phyloP scores from a whole-genome alignment of 2,329 filamentous ascomycete species.

The Aspergillus ruber region DNA sequence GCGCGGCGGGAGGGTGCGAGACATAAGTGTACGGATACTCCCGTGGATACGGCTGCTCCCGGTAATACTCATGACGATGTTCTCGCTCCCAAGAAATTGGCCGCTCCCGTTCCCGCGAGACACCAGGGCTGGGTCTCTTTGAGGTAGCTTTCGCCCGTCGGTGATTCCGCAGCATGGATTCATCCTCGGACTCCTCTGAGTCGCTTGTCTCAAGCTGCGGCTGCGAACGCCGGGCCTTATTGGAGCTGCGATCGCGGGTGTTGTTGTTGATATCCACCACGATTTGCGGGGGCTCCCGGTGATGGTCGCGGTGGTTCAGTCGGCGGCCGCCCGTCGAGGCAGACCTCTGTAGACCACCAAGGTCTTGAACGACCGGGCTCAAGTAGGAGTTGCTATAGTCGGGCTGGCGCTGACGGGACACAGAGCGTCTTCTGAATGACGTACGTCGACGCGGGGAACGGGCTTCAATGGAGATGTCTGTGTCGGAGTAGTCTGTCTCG shows the following conservation, averaged over 20 bases:
- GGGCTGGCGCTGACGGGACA: constrained; percentile 25
- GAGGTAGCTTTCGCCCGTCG: constrained; percentile 14
- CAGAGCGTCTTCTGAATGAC: constrained; percentile 22
- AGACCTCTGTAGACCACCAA: constrained; percentile 25
- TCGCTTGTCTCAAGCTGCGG: constrained; percentile 6
- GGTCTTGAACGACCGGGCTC: constrained; percentile 17
- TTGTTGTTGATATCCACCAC: constrained; percentile 32
- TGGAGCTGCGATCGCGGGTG: constrained; percentile 20
- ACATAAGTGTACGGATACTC: neutral
- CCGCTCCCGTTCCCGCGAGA: constrained; percentile 14
- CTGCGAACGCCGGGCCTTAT: constrained; percentile 18
- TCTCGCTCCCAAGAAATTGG: neutral
- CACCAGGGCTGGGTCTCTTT: constrained; percentile 17
- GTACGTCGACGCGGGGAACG: constrained; percentile 13
- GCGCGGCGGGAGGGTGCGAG: neutral
- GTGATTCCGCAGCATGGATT: constrained; percentile 11
- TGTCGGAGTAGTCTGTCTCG: constrained; percentile 29
- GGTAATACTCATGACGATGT: neutral
- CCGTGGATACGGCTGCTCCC: neutral
- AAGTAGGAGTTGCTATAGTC: constrained; percentile 19
- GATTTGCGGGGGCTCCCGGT: constrained; percentile 16
- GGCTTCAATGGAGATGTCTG: constrained; percentile 27
- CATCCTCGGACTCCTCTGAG: constrained; percentile 13
- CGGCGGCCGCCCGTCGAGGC: constrained; percentile 30
- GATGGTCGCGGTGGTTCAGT: constrained; percentile 11